phyloP scores from a whole-genome alignment of 1,284 basidiomycete species.

The Sphaerobolus stellatus region DNA sequence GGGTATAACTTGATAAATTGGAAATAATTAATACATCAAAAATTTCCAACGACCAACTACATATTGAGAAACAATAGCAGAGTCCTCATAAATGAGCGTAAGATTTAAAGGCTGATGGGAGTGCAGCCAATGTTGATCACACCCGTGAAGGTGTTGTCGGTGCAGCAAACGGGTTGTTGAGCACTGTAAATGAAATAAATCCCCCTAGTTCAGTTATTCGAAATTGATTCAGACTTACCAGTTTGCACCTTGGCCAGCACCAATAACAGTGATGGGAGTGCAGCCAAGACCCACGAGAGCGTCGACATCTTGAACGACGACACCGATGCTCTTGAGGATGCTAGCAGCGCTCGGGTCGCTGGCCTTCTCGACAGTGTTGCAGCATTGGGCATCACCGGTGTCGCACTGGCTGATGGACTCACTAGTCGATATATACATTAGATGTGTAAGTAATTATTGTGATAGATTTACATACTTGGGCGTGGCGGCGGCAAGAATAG shows the following conservation, averaged over 20 bases:
- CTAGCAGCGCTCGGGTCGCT: background rate
- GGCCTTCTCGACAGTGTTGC: background rate
- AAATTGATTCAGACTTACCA: background rate
- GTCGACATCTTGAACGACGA: background rate
- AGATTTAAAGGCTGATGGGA: slow-evolving; percentile 13
- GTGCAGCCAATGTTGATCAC: background rate
- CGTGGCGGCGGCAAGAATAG: no score
- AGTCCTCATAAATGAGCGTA: no score
- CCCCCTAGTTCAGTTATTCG: background rate
- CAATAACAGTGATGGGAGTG: background rate
- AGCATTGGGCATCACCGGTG: background rate
- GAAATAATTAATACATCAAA: no score
- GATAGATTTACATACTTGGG: no score
- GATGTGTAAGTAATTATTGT: no score
- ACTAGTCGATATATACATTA: no score
- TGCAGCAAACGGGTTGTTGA: background rate
- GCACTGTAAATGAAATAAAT: slow-evolving; percentile 5
- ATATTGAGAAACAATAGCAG: no score
- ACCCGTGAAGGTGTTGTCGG: background rate
- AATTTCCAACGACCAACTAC: no score
- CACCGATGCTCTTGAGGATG: background rate
- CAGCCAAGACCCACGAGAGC: background rate
- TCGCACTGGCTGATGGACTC: no score
- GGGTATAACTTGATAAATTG: no score
- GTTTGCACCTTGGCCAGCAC: background rate